Evolutionary conservation across 495 filamentous ascomycete species (phyloP), one percentile per base, ranked within the genome.

Genomic region (Delitschia confertaspora): DNA sequence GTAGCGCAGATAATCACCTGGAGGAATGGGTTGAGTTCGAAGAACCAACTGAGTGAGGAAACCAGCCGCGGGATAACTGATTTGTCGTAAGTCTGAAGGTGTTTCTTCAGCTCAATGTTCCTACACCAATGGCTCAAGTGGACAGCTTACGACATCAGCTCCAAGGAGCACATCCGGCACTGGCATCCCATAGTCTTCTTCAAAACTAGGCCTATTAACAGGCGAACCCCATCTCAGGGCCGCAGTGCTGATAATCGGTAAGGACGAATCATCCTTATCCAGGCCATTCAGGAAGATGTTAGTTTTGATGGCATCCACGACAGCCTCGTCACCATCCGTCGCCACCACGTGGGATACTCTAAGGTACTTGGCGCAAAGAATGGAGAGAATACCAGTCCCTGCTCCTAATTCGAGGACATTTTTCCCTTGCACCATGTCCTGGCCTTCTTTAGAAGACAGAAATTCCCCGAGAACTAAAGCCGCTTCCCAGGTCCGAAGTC

Each of bases 401-500:
- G 85, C 79, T 3, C 91, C 89, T 10, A 95, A 69, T 57, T 96
- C 89, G n/a, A 96, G 68, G 3, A 95, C 67, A 0, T 64, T 68
- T 48, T 81, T 81, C 9, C 67, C 67, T 25, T 47, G 47, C 8
- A 91, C 60, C 10, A 74, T 46, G 8, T 50, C 42, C 33, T 50
- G 53, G 9, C 70, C 75, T 0, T 53, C 34, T 0, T 57, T 36
- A 0, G 55, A 49, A 11, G 68, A 63, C 8, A 73, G 65, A 23
- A 91, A 93, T 16, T 83, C 73, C 0, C 79, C 85, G 0, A 95
- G 70, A 57, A 88, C 82, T n/a, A 96, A 64, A 0, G 86, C 78
- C 3, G 89, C 89, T 65, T 95, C 89, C 89, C 89, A 96, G 4
- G 89, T 96, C 8, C 89, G 76, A 20, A 86, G 68, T 0, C 89